phyloP scores from a whole-genome alignment of 345 rosid species.

The Brassica cretica region DNA sequence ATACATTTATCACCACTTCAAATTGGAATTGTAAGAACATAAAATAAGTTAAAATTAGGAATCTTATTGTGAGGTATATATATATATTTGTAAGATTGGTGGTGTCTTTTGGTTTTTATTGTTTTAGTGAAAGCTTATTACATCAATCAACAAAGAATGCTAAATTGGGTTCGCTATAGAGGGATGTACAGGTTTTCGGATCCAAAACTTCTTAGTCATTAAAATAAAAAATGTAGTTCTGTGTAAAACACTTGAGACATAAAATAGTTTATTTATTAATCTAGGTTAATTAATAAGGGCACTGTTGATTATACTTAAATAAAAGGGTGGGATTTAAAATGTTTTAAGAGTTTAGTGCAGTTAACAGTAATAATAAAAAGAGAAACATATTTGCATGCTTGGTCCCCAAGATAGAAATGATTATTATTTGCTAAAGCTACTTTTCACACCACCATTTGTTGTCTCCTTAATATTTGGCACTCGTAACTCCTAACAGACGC shows the following conservation, averaged over 20 bases:
- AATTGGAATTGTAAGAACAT: background rate
- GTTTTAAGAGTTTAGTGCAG: background rate
- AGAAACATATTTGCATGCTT: conserved; percentile 24
- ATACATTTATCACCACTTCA: background rate
- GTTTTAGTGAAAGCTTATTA: background rate
- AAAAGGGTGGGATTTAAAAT: background rate
- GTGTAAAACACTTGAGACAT: no score
- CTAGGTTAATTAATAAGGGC: background rate
- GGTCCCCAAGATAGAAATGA: conserved; percentile 15
- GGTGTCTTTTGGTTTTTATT: background rate
- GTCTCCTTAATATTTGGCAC: conserved; percentile 24
- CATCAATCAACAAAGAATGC: background rate
- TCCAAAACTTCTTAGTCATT: background rate
- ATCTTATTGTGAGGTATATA: background rate
- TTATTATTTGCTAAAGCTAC: conserved; percentile 27
- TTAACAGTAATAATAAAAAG: conserved; percentile 14
- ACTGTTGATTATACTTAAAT: background rate
- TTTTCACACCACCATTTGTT: conserved; percentile 24
- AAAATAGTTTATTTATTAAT: background rate
- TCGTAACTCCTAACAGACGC: background rate
- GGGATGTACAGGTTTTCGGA: background rate
- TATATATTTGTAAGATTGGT: background rate
- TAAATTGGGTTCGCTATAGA: background rate
- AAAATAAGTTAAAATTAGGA: background rate
- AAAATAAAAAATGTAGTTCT: no score